A percentile compares a stretch with the other conserved stretches of the same genome.
These are phyloP conservation scores for Alternaria dauci DNA, from an alignment of 2,329 filamentous ascomycete genomes.

Conservation along the genomic window DNA sequence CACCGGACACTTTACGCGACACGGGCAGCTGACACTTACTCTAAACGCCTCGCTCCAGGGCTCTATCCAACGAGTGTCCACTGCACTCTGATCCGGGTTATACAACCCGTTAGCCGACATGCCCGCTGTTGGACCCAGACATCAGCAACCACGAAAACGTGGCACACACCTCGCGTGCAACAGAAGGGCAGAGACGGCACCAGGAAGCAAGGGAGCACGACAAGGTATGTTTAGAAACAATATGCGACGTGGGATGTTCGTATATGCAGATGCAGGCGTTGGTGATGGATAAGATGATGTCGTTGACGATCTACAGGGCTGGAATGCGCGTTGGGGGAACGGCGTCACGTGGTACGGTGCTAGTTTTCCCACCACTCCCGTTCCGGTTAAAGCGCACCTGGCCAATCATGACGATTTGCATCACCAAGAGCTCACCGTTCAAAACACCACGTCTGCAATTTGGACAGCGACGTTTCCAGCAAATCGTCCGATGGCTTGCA, in stretches of 20 bases:
- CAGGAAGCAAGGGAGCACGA: conserved; percentile 1
- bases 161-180: conserved; percentile 18
- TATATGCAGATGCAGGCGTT: conserved; percentile 12
- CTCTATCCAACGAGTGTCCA: conserved; percentile 37
- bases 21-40: conserved; percentile 28
- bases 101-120: conserved; percentile 43
- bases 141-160: conserved; percentile 16
- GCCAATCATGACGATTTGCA: conserved; percentile 15
- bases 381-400: conserved; percentile 20
- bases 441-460: conserved; percentile 12
- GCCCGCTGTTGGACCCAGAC: conserved; percentile 15
- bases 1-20: neutral
- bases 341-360: conserved; percentile 24
- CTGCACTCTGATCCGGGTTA: conserved; percentile 39
- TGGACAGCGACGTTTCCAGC: conserved; percentile 5
- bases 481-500: conserved; percentile 17
- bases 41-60: conserved; percentile 46
- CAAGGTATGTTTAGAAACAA: conserved; percentile 14
- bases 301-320: conserved; percentile 7
- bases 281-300: conserved; percentile 11
- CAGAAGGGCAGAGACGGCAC: neutral
- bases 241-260: neutral
- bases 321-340: conserved; percentile 1
- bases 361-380: conserved; percentile 25
- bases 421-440: conserved; percentile 5